Base-by-base conservation (phyloP, 768 basidiomycete species). In the Boletales sp. region DNA sequence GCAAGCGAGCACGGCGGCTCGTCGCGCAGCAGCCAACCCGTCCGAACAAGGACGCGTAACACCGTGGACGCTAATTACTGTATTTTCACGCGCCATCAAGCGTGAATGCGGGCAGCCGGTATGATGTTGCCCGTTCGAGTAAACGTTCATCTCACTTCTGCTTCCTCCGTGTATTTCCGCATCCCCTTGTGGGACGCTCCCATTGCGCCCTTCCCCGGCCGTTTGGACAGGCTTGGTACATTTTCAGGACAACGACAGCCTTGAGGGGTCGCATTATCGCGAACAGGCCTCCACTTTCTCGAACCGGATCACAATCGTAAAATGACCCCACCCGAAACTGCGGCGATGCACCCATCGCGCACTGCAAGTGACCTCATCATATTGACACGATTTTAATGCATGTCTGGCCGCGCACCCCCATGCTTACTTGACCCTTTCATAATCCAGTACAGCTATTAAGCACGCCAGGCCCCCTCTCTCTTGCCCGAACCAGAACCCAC, bases 351-450 rank as follows among this genome's bases (percentile, higher is more conserved):
- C 47, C 32, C 41, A 43, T 40, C 40, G 52, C 54, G 51, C 51
- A 52, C 51, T 13, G 15, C 57, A 31, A 50, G 39, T 65, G 59
- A 65, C 64, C 64, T 61, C 64, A 66, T 59, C 51, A 45, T 27
- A 47, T 43, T 35, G 52, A 69, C 66, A 68, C 66, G 68, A 64
- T 62, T 56, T 56, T 53, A 53, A 37, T 63, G 66, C 66, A 67
- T 68, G 66, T 48, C 56, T 54, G 45, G 55, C 51, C 51, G 55
- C 48, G 48, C 54, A 50, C 54, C 40, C 37, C 40, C 45, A 55
- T 42, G 47, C 55, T 54, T 48, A 53, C 50, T 35, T 50, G 50
- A 37, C 50, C 49, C 54, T 63, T 58, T 63, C 54, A 66, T 69
- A 69, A 67, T 52, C 43, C 47, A 35, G 43, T 44, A 14, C 31